Percentiles rank a stretch among this genome's conserved stretches.
phyloP scores from a whole-genome alignment of 2,329 filamentous ascomycete species.

The Trichoderma cornu-damae region DNA sequence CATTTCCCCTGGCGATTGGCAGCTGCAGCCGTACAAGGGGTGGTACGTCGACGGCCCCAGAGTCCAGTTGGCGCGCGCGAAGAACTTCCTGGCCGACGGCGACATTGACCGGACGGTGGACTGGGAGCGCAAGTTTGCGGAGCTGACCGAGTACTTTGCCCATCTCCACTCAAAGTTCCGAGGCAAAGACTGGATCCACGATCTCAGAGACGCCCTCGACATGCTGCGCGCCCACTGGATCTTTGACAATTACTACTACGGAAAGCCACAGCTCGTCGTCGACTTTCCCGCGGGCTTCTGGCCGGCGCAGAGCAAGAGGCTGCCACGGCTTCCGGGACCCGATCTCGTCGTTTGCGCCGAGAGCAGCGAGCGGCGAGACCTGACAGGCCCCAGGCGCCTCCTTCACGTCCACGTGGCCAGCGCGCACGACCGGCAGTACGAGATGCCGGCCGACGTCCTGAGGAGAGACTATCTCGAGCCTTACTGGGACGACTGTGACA shows the following conservation, averaged over 20 bases:
- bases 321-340: constrained; percentile 26
- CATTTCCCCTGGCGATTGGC: neutral
- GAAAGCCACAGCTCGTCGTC: constrained; percentile 26
- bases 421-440: constrained; percentile 15
- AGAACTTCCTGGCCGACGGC: constrained; percentile 46
- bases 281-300: constrained; percentile 22
- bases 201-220: constrained; percentile 29
- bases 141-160: constrained; percentile 38
- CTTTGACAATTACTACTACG: constrained; percentile 35
- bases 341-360: neutral
- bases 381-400: constrained; percentile 4
- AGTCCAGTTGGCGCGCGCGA: constrained; percentile 31
- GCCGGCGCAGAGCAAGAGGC: constrained; percentile 25
- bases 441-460: constrained; percentile 2
- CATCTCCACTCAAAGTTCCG: constrained; percentile 28
- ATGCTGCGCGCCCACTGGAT: constrained; percentile 34
- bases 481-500: neutral
- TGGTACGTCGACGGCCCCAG: constrained; percentile 33
- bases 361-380: neutral
- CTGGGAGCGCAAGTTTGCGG: constrained; percentile 37
- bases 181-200: constrained; percentile 28
- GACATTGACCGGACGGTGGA: constrained; percentile 39
- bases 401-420: constrained; percentile 7
- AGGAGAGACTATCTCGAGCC: constrained; percentile 1
- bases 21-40: constrained; percentile 29